These are phyloP conservation scores for Smallanthus sonchifolius DNA, from an alignment of 129 eudicot species.

Conservation along the genomic window DNA sequence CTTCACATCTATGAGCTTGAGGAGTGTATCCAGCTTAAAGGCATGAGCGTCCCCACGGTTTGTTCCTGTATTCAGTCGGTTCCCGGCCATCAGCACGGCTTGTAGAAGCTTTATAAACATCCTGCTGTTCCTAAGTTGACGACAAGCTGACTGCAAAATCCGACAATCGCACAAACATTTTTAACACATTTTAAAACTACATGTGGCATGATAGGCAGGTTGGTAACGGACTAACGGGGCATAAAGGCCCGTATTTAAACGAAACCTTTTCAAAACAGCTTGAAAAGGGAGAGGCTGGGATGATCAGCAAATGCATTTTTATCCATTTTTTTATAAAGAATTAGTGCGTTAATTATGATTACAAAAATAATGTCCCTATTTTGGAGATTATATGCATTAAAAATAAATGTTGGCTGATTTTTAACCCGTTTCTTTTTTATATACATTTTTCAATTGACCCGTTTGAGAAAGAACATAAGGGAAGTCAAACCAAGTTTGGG, in stretches of 20 bases:
- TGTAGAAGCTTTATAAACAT: slow-evolving; percentile 70
- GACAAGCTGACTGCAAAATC: slow-evolving; percentile 58
- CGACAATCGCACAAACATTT: background rate
- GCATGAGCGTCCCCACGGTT: slow-evolving; percentile 80
- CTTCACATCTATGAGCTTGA: slow-evolving; percentile 68
- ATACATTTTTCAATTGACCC: too few species aligned
- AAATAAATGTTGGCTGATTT: background rate
- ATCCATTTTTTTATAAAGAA: background rate
- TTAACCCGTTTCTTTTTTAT: background rate
- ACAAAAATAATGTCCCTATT: too few species aligned
- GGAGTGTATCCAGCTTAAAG: slow-evolving; percentile 79
- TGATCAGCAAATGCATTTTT: background rate
- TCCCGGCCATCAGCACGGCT: slow-evolving; percentile 71
- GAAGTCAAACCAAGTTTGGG: too few species aligned
- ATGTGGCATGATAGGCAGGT: background rate
- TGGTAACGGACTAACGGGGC: background rate
- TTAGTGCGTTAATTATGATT: background rate
- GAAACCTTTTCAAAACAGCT: background rate
- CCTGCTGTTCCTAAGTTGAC: slow-evolving; percentile 65
- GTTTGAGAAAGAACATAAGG: too few species aligned
- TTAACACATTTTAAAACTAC: background rate
- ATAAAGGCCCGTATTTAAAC: background rate
- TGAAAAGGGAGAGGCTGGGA: background rate
- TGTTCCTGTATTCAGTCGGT: slow-evolving; percentile 71
- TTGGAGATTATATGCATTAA: background rate